These are phyloP conservation scores for Phytophthora palmivora DNA, from an alignment of 352 stramenopile genomes.

Conservation along the genomic window DNA sequence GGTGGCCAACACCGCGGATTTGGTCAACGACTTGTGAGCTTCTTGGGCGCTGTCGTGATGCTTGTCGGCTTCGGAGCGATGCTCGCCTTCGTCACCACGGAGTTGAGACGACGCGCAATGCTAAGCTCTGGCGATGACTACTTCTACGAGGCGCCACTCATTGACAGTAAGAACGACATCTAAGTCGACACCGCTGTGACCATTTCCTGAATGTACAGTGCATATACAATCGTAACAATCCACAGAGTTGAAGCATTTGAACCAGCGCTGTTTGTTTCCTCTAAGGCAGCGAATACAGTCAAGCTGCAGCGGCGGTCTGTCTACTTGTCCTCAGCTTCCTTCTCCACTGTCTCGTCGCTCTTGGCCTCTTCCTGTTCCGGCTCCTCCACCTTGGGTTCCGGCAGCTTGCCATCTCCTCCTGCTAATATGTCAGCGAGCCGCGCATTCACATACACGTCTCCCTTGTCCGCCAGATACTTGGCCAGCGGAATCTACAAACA, in stretches of 20 bases:
- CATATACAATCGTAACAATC: slow-evolving; percentile 21
- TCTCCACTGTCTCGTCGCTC: slow-evolving; percentile 16
- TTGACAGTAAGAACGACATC: slow-evolving; percentile 54
- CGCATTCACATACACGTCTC: slow-evolving; percentile 75
- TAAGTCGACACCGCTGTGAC: slow-evolving; percentile 8
- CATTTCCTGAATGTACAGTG: slow-evolving; percentile 21
- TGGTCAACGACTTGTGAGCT: slow-evolving; percentile 59
- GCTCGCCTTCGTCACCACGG: slow-evolving; percentile 46
- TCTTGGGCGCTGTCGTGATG: slow-evolving; percentile 69
- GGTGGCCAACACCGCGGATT: slow-evolving; percentile 27
- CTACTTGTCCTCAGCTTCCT: slow-evolving; percentile 35
- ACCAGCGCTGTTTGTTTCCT: slow-evolving; percentile 27
- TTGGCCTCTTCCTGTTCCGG: slow-evolving; percentile 23
- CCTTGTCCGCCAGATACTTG: slow-evolving; percentile 85
- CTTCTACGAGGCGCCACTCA: slow-evolving; percentile 76
- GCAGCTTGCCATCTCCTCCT: slow-evolving; percentile 43
- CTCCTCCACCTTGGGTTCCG: slow-evolving; percentile 31
- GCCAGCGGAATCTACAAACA: slow-evolving; percentile 62
- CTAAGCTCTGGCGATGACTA: slow-evolving; percentile 50
- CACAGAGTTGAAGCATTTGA: slow-evolving; percentile 28
- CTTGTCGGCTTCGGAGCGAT: slow-evolving; percentile 62
- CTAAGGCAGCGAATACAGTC: slow-evolving; percentile 14
- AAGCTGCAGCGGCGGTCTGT: slow-evolving; percentile 2
- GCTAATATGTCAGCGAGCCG: slow-evolving; percentile 64
- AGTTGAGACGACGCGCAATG: slow-evolving; percentile 45